Evolutionary conservation across 2,329 filamentous ascomycete species (phyloP).

Genomic region (Cadophora sp.): DNA sequence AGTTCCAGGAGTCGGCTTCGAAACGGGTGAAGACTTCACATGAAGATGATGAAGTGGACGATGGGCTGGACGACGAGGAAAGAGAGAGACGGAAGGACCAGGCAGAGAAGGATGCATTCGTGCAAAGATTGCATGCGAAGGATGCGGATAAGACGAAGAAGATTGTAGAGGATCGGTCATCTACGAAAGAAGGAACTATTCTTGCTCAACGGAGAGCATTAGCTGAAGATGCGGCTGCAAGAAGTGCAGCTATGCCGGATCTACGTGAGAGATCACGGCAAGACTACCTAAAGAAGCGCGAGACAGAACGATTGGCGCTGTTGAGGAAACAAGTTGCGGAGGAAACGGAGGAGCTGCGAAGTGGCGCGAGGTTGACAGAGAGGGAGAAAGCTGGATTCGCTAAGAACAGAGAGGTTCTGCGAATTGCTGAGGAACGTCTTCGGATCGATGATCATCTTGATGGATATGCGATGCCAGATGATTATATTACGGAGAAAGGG

Average conservation of each 20-base stretch:
- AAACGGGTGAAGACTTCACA: conserved; percentile 74
- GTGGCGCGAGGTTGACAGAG: conserved; percentile 76
- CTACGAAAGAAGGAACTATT: conserved; percentile 60
- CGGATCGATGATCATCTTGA: conserved; percentile 91
- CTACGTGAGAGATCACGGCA: conserved; percentile 85
- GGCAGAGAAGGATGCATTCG: conserved; percentile 79
- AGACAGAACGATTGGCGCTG: conserved; percentile 84
- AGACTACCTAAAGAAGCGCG: conserved; percentile 92
- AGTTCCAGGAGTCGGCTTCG: conserved; percentile 72
- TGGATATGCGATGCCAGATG: conserved; percentile 91
- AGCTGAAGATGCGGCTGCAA: conserved; percentile 71
- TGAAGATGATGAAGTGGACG: conserved; percentile 54
- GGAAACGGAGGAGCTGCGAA: conserved; percentile 80
- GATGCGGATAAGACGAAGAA: conserved; percentile 76
- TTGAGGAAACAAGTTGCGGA: conserved; percentile 89
- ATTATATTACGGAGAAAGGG: conserved; percentile 93
- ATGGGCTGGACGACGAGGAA: conserved; percentile 68
- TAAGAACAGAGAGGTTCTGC: conserved; percentile 82
- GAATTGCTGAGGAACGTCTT: conserved; percentile 82
- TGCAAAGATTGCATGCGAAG: conserved; percentile 75
- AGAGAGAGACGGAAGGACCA: conserved; percentile 69
- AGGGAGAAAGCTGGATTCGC: conserved; percentile 87
- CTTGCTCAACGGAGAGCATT: conserved; percentile 66
- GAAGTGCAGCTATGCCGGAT: conserved; percentile 77
- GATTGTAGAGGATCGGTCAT: conserved; percentile 64